A percentile compares a stretch with the other conserved stretches of the same genome.
These are phyloP conservation scores for Tetrapisispora phaffii DNA, from an alignment of 805 yeast species.

Conservation along the genomic window DNA sequence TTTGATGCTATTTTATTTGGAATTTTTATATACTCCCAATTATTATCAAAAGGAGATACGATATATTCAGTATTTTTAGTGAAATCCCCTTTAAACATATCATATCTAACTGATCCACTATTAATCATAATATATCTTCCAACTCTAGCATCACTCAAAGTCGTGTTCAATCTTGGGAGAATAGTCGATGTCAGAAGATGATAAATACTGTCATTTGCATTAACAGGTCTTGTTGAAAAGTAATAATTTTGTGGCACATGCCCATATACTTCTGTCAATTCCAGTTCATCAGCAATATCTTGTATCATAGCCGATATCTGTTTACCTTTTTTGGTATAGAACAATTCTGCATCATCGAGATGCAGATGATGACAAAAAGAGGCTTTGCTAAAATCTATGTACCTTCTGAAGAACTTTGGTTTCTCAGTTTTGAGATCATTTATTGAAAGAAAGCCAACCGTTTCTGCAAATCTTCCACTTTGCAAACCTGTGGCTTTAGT, in stretches of 20 bases:
- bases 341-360: slow-evolving; percentile 23
- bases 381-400: slow-evolving; percentile 70
- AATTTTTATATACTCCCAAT: slow-evolving; percentile 60
- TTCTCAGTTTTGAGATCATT: slow-evolving; percentile 9
- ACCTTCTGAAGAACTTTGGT: slow-evolving; percentile 44
- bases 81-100: slow-evolving; percentile 73
- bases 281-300: slow-evolving; percentile 37
- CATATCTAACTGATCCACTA: slow-evolving; percentile 84
- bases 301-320: slow-evolving; percentile 37
- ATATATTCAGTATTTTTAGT: slow-evolving; percentile 72
- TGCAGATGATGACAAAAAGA: slow-evolving; percentile 59
- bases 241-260: slow-evolving; percentile 57
- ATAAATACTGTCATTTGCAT: slow-evolving; percentile 48
- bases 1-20: slow-evolving; percentile 48
- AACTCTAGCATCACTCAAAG: slow-evolving; percentile 19
- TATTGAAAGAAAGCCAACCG: slow-evolving; percentile 79
- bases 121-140: slow-evolving; percentile 55
- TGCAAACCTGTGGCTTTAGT: slow-evolving; percentile 65
- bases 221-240: slow-evolving; percentile 56
- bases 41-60: slow-evolving; percentile 75
- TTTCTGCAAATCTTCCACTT: slow-evolving; percentile 88
- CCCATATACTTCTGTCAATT: slow-evolving; percentile 51
- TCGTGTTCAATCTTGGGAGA: slow-evolving; percentile 33
- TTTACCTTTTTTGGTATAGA: slow-evolving; percentile 49
- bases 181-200: slow-evolving; percentile 48